phyloP scores from a whole-genome alignment of 2,329 filamentous ascomycete genomes.

The Talaromyces piceae region DNA sequence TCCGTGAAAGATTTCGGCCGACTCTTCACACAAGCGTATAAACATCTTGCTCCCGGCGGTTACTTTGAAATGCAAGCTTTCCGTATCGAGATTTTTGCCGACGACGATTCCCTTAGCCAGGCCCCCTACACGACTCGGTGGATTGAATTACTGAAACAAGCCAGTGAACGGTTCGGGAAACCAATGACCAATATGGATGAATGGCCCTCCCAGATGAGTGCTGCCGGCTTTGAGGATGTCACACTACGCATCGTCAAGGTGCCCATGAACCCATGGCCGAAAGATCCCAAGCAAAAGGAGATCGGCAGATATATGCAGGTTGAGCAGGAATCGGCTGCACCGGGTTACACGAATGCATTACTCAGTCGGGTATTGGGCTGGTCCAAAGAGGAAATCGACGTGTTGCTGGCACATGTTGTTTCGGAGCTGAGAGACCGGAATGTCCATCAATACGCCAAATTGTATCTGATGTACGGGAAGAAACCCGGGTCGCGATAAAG shows the following conservation, averaged over 20 bases:
- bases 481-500: slow-evolving; percentile 18
- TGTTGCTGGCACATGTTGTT: slow-evolving; percentile 32
- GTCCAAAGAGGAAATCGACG: slow-evolving; percentile 30
- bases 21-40: slow-evolving; percentile 13
- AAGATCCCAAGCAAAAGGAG: slow-evolving; percentile 39
- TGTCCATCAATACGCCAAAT: slow-evolving; percentile 30
- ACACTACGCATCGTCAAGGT: slow-evolving; percentile 23
- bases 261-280: slow-evolving; percentile 44
- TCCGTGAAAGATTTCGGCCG: slow-evolving; percentile 14
- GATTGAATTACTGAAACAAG: slow-evolving; percentile 20
- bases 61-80: slow-evolving; percentile 40
- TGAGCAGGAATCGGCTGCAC: slow-evolving; percentile 24
- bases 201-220: slow-evolving; percentile 6
- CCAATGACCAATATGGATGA: slow-evolving; percentile 18
- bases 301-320: slow-evolving; percentile 29
- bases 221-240: slow-evolving; percentile 5
- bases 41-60: slow-evolving; percentile 37
- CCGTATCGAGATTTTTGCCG: slow-evolving; percentile 17
- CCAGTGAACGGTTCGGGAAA: slow-evolving; percentile 27
- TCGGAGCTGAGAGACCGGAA: slow-evolving; percentile 29
- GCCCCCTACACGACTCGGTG: slow-evolving; percentile 22
- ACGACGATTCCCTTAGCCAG: slow-evolving; percentile 22
- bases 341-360: slow-evolving; percentile 24
- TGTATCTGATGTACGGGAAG: slow-evolving; percentile 26
- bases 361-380: slow-evolving; percentile 29